phyloP scores from a whole-genome alignment of 1,139 yeast species.

The Williopsis jadinii region DNA sequence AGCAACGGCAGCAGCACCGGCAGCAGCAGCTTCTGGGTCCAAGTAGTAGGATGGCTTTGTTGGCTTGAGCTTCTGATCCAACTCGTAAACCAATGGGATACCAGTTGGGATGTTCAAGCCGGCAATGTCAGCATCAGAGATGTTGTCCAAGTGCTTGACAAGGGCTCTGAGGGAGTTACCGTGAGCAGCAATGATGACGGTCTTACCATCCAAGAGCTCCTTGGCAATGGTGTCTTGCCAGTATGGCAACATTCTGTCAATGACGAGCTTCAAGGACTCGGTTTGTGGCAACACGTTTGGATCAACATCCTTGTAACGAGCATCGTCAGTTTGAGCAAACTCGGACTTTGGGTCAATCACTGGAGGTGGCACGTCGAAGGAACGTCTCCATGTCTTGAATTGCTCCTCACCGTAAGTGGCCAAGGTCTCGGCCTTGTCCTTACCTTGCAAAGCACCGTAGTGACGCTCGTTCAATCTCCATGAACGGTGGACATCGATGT shows the following conservation, averaged over 20 bases:
- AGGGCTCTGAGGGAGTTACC: conserved; percentile 98
- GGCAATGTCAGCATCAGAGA: conserved; percentile 89
- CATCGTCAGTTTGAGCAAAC: conserved; percentile 81
- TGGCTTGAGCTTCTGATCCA: conserved; percentile 83
- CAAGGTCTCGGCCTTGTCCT: conserved; percentile 92
- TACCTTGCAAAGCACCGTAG: conserved; percentile 98
- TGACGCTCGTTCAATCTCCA: conserved; percentile 99
- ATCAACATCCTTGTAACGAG: conserved; percentile 77
- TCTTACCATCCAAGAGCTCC: conserved; percentile 80
- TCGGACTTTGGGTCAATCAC: conserved; percentile 67
- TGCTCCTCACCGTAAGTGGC: conserved; percentile 85
- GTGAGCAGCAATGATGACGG: conserved; percentile 93
- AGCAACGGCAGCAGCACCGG: conserved; percentile 99
- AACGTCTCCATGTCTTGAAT: conserved; percentile 98
- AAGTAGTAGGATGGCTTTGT: conserved; percentile 91
- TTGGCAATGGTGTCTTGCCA: conserved; percentile 92
- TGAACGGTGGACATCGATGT: conserved; percentile 88
- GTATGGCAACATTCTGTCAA: conserved; percentile 96
- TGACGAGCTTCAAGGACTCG: conserved; percentile 91
- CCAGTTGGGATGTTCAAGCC: conserved; percentile 97
- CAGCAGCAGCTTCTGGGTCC: conserved; percentile 99
- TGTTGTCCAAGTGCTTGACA: conserved; percentile 92
- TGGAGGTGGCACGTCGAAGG: conserved; percentile 97
- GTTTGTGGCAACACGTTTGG: conserved; percentile 86
- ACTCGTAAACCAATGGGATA: conserved; percentile 96